Evolutionary conservation across 257 asterid species (phyloP), one percentile per base, ranked within the genome.

Genomic region (Henckelia pumila): DNA sequence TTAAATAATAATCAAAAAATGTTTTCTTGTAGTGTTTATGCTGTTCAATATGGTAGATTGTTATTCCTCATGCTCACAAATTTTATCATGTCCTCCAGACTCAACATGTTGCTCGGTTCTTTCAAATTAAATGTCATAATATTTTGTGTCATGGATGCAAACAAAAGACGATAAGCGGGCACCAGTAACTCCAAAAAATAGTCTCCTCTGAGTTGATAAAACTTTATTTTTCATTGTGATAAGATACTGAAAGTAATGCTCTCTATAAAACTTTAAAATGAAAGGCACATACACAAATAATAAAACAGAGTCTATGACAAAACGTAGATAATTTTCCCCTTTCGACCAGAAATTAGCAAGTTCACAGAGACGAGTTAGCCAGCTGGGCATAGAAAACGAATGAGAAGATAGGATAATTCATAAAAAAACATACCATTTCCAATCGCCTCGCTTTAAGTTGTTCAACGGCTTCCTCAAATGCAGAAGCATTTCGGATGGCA

Each of bases 401-500:
- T 62, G 62, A 57, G 17, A 52, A 30, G 44, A 66, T 53, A 22
- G 49, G 55, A 20, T 63, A 9, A 37, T 37, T 73, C 60, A 47
- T 23, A 32, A 13, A 59, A 59, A 67, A 56, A 64, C 88, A 78
- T 79, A 89, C 98, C 73, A 67, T 69, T 78, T 89, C 96, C 70
- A 73, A 35, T 29, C 77, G 86, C 68, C 75, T 81, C 66, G 78
- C 88, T 71, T 87, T 87, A 20, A 94, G 84, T 70, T 72, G 73
- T 79, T 84, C 76, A 52, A 72, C 84, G 72, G 89, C 82, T 64
- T 74, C 95, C 84, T 91, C 91, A 76, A 88, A 94, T 59, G 87
- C 81, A 71, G 86, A 79, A 47, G 89, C 86, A 82, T 84, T 88
- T 77, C 79, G 92, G 78, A 87, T 73, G 64, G 99, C 87, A 71